Conservation (phyloP, 108 stramenopile species). For the Pseudonitzschia multistriata region DNA sequence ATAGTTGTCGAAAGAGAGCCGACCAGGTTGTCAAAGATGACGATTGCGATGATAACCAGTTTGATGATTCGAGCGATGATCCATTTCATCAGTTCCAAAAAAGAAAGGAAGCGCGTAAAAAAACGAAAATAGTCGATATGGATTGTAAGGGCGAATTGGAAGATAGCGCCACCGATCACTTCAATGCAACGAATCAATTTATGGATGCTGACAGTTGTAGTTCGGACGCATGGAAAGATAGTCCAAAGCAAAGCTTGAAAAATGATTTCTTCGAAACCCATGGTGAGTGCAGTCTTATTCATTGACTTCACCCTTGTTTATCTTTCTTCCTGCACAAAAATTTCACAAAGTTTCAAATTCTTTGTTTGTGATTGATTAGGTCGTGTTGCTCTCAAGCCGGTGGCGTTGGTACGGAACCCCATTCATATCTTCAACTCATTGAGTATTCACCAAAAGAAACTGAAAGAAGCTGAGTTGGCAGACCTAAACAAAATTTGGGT, state of each 20-base stretch:
- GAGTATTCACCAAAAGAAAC: constrained; percentile 5
- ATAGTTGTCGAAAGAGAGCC: neutral
- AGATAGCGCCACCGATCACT: neutral
- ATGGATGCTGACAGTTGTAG: constrained; percentile 27
- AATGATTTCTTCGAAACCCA: neutral
- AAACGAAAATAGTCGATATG: neutral
- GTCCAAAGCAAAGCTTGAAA: neutral
- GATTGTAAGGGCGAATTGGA: neutral
- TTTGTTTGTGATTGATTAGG: neutral
- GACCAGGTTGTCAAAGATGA: neutral
- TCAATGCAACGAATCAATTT: constrained; percentile 11
- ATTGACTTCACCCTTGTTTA: neutral
- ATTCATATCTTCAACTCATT: constrained; percentile 53
- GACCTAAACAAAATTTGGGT: constrained; percentile 36
- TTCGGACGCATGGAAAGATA: neutral
- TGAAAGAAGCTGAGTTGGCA: constrained; percentile 4
- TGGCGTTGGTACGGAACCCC: constrained; percentile 38
- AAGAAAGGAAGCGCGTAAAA: neutral
- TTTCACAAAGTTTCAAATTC: neutral
- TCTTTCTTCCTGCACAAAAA: neutral
- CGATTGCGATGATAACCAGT: neutral
- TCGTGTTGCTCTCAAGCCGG: constrained; percentile 21
- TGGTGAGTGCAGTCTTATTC: constrained; percentile 4
- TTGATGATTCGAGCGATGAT: constrained; percentile 21
- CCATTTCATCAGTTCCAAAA: constrained; percentile 13